A percentile compares a stretch with the other conserved stretches of the same genome.
Evolutionary conservation across 164 flowering plant genomes (phyloP).

Genomic region (Macadamia tetraphylla): DNA sequence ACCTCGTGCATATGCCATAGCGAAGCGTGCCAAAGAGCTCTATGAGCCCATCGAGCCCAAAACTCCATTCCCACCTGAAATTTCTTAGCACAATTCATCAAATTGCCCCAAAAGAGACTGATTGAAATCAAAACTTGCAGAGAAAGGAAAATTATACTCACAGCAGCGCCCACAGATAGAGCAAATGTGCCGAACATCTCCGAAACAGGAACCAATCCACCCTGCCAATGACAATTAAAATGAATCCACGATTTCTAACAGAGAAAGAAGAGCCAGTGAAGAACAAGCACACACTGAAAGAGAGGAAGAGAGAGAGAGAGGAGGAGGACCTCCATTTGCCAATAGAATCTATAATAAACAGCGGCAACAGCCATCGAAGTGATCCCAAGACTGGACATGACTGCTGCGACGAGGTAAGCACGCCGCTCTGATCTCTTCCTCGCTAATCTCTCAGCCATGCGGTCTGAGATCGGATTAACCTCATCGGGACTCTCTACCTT

Average conservation of each 20-base stretch:
- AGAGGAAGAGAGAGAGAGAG: not conserved
- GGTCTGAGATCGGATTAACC: conserved; percentile 14
- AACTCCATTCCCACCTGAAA: conserved; percentile 93
- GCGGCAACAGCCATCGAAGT: conserved; percentile 79
- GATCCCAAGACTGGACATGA: conserved; percentile 79
- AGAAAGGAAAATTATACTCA: conserved; percentile 28
- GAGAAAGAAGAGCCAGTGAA: too few species aligned
- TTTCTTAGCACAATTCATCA: conserved; percentile 5
- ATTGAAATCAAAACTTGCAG: not conserved
- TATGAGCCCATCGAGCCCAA: conserved; percentile 98
- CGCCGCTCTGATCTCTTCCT: conserved; percentile 70
- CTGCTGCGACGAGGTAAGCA: conserved; percentile 78
- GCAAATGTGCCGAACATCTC: conserved; percentile 91
- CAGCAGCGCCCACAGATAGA: conserved; percentile 90
- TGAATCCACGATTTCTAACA: too few species aligned
- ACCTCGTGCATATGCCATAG: conserved; percentile 98
- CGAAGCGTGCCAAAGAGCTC: conserved; percentile 94
- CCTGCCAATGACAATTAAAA: conserved; percentile 30
- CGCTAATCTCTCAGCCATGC: conserved; percentile 43
- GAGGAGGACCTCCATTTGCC: conserved; percentile 82
- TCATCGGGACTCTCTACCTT: conserved; percentile 4
- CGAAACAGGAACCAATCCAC: conserved; percentile 61
- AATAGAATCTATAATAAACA: conserved; percentile 78
- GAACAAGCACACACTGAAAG: not conserved
- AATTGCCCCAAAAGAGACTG: not conserved